Percentiles rank a stretch among this genome's conserved stretches.
phyloP scores from a whole-genome alignment of 345 rosid species.

The Salix viminalis region DNA sequence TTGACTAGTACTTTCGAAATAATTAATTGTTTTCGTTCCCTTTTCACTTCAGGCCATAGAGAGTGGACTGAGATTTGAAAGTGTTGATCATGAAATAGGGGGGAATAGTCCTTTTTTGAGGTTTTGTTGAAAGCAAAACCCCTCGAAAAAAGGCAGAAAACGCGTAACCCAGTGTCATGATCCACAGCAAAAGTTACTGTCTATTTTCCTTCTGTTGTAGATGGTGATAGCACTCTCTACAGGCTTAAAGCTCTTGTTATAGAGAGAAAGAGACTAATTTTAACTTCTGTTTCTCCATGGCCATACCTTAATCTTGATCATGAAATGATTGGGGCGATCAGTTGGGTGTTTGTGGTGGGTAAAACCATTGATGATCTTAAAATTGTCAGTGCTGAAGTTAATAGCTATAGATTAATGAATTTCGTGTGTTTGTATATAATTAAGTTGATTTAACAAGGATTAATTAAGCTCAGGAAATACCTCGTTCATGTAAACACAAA shows the following conservation, averaged over 20 bases:
- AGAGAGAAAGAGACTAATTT: background rate
- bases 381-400: background rate
- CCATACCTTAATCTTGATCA: background rate
- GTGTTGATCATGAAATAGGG: background rate
- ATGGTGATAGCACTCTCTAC: background rate
- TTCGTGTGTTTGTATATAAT: background rate
- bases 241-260: background rate
- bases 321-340: background rate
- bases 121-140: background rate
- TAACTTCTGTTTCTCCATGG: background rate
- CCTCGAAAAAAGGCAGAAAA: background rate
- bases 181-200: background rate
- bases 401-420: background rate
- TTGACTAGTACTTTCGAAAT: background rate
- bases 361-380: background rate
- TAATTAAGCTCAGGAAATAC: background rate
- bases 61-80: background rate
- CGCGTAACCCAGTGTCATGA: background rate
- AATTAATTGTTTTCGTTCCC: background rate
- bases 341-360: background rate
- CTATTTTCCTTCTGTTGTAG: background rate
- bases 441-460: background rate
- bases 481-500: background rate
- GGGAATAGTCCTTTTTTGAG: background rate
- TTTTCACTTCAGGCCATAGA: background rate